A percentile compares a stretch with the other conserved stretches of the same genome.
phyloP scores from a whole-genome alignment of 306 rosid species.

The Sindora glabra region DNA sequence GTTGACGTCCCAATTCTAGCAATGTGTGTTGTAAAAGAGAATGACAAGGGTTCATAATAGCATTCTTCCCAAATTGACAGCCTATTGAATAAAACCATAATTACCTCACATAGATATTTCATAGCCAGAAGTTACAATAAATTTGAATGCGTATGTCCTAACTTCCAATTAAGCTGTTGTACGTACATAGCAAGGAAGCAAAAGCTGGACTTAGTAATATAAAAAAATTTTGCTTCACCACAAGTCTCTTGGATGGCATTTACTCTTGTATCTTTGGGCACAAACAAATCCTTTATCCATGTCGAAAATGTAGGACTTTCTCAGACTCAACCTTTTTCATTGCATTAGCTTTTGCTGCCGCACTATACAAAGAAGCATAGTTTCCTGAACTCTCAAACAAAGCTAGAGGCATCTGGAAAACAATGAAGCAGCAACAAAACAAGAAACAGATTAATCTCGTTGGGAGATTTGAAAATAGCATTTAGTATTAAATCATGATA shows the following conservation, averaged over 20 bases:
- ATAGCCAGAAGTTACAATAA: too few species aligned
- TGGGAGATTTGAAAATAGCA: too few species aligned
- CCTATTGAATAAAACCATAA: slow-evolving; percentile 37
- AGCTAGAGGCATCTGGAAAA: slow-evolving; percentile 43
- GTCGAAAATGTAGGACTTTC: slow-evolving; percentile 35
- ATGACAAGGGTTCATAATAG: slow-evolving; percentile 46
- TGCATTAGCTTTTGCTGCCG: slow-evolving; percentile 34
- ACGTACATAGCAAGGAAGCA: slow-evolving; percentile 11
- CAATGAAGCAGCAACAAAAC: neutral
- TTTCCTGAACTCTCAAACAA: slow-evolving; percentile 56
- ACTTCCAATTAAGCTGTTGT: neutral
- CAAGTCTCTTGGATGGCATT: slow-evolving; percentile 32
- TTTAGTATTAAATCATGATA: too few species aligned
- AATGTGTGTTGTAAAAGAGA: slow-evolving; percentile 17
- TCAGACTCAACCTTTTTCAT: slow-evolving; percentile 52
- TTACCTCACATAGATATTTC: slow-evolving; percentile 18
- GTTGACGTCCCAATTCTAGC: slow-evolving; percentile 39
- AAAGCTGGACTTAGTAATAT: too few species aligned
- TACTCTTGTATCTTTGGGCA: slow-evolving; percentile 31
- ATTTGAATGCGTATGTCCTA: neutral
- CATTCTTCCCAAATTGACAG: slow-evolving; percentile 87
- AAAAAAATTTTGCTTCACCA: too few species aligned
- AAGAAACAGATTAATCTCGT: neutral
- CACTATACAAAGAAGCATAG: slow-evolving; percentile 50
- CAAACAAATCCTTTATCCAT: slow-evolving; percentile 37